Evolutionary conservation across 1,284 basidiomycete species (phyloP).

Genomic region (Melampsora americana): DNA sequence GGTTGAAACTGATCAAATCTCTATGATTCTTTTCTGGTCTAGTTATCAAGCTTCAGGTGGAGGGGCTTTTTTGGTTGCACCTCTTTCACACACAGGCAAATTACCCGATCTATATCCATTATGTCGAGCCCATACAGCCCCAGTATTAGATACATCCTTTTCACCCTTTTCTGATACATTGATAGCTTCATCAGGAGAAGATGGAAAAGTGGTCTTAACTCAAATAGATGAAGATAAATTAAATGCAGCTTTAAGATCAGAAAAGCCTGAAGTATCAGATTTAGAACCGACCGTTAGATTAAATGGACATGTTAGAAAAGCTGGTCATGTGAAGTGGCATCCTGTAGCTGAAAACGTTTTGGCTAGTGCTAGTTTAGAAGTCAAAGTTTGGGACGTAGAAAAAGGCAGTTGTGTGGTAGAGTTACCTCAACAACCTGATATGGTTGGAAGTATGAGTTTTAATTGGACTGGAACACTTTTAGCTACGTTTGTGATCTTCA

Average conservation of each 20-base stretch:
- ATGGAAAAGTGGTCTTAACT: conserved; percentile 88
- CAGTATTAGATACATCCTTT: conserved; percentile 87
- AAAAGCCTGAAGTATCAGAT: conserved; percentile 76
- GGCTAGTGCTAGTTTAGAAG: conserved; percentile 81
- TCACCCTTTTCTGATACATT: conserved; percentile 87
- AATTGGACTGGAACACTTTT: conserved; percentile 73
- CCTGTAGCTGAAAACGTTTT: conserved; percentile 84
- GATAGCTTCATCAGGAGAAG: conserved; percentile 86
- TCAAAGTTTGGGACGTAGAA: conserved; percentile 88
- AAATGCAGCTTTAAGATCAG: conserved; percentile 74
- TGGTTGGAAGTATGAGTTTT: conserved; percentile 81
- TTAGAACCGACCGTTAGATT: conserved; percentile 66
- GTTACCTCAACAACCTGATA: conserved; percentile 75
- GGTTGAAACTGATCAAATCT: not conserved
- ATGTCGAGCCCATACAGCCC: conserved; percentile 67
- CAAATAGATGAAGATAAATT: conserved; percentile 70
- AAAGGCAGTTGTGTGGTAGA: conserved; percentile 62
- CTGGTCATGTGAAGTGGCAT: conserved; percentile 92
- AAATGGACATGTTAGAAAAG: conserved; percentile 72
- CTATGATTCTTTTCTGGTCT: not conserved
- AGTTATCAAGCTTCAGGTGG: conserved; percentile 66
- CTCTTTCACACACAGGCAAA: conserved; percentile 61
- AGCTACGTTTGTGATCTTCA: conserved; percentile 56
- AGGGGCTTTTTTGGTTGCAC: conserved; percentile 89
- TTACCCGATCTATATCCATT: conserved; percentile 89